These are phyloP conservation scores for Colletotrichum limetticola DNA, from an alignment of 2,329 filamentous ascomycete genomes.

Conservation along the genomic window DNA sequence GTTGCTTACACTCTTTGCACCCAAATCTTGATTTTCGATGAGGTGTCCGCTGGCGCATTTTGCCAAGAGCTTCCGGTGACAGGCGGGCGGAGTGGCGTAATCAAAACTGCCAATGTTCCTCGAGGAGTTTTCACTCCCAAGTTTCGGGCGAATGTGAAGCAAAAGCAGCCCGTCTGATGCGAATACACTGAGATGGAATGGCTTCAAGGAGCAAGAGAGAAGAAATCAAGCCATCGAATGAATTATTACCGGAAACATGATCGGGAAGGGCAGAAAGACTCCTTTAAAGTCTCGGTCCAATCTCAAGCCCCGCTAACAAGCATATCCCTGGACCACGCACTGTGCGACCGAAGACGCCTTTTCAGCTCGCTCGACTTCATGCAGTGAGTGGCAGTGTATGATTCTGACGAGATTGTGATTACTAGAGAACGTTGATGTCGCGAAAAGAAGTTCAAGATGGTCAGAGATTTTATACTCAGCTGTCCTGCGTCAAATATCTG, in stretches of 20 bases:
- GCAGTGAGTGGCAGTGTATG: no score
- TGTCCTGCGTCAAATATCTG: no score
- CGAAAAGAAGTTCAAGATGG: not conserved
- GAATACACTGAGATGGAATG: no score
- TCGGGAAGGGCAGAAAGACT: not conserved
- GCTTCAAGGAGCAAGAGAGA: no score
- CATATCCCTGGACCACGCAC: conserved; percentile 1
- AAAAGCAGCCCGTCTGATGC: no score
- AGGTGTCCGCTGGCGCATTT: conserved; percentile 19
- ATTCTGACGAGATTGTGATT: no score
- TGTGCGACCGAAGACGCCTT: not conserved
- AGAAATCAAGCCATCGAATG: no score
- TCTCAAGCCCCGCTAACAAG: conserved; percentile 1
- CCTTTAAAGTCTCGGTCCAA: conserved; percentile 11
- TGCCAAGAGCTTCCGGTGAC: not conserved
- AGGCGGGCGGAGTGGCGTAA: no score
- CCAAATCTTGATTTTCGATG: conserved; percentile 54
- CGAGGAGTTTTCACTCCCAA: not conserved
- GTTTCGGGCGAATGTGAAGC: not conserved
- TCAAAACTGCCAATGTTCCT: no score
- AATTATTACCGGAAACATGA: not conserved
- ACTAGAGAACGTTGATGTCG: no score
- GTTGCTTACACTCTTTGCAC: conserved; percentile 52
- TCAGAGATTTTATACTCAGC: not conserved
- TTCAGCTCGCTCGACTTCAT: not conserved